Evolutionary conservation across 1,284 basidiomycete genomes (phyloP).

Genomic region (Rugosomyces carneus): DNA sequence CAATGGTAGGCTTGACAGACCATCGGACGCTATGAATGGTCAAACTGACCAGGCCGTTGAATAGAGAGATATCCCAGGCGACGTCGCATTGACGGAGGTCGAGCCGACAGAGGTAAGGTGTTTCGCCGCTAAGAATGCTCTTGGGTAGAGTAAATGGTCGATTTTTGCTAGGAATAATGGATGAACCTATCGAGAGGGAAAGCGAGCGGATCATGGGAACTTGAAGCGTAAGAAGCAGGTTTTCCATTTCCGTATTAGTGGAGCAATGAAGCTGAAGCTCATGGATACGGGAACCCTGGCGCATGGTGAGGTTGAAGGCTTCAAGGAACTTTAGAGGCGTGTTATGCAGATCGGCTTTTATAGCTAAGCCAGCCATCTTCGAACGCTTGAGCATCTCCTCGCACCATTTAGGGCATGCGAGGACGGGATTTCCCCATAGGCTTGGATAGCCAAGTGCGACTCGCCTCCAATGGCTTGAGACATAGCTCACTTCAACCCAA

Average conservation of each 20-base stretch:
- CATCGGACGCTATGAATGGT: conserved; percentile 16
- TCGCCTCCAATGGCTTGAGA: conserved; percentile 20
- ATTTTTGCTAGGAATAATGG: conserved; percentile 8
- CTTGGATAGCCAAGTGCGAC: conserved; percentile 17
- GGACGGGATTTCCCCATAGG: conserved; percentile 18
- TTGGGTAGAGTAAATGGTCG: conserved; percentile 14
- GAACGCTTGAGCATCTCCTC: conserved; percentile 24
- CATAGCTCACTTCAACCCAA: conserved; percentile 20
- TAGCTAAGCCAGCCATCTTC: conserved; percentile 19
- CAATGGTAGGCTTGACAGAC: conserved; percentile 15
- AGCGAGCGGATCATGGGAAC: conserved; percentile 16
- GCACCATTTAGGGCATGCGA: conserved; percentile 17
- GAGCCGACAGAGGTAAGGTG: conserved; percentile 15
- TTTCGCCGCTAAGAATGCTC: conserved; percentile 11
- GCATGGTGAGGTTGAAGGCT: conserved; percentile 15
- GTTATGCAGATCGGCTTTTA: conserved; percentile 17
- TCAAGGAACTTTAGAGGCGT: conserved; percentile 17
- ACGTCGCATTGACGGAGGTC: conserved; percentile 19
- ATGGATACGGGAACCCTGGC: conserved; percentile 15
- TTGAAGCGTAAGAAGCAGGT: conserved; percentile 13
- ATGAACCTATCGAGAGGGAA: conserved; percentile 12
- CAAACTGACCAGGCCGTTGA: conserved; percentile 20
- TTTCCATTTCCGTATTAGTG: conserved; percentile 12
- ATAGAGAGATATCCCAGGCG: conserved; percentile 19
- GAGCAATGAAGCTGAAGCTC: conserved; percentile 15